Base-by-base conservation (phyloP, 2,329 filamentous ascomycete species). In the Sphaceloma murrayae region DNA sequence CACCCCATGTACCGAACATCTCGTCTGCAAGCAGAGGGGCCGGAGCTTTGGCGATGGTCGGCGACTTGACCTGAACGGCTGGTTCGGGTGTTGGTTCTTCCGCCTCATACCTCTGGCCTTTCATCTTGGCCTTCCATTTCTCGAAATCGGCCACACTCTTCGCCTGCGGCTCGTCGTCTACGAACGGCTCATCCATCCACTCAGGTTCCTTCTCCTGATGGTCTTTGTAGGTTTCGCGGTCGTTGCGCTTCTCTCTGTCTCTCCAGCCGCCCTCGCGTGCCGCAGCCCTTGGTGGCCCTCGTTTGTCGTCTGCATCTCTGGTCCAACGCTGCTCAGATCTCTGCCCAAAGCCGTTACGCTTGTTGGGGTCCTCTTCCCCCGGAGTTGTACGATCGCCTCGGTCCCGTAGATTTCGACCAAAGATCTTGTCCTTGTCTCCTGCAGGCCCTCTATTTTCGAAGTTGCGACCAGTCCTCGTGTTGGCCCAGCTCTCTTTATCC, bases 61-160 rank as follows among this genome's bases (percentile, higher is more conserved):
- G 43, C 6, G 45, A 44, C 46, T 51, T 48, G 11, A 50, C 49
- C 3, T 49, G 51, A 2, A 47, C 39, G 7, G 49, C 38, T 17
- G 53, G 18, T 11, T 53, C 49, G 11, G 48, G 48, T 43, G 54
- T 48, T n/a, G 50, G 67, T 18, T 66, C 62, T 8, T 56, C 53
- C 26, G 57, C 46, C 5, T 49, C 47, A 26, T 54, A 54, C 34
- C 64, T 69, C 54, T 69, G 70, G 47, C 71, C 79, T 62, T 84
- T 89, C 86, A 93, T 93, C 51, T 74, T 75, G 54, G 93, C 85
- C 72, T 94, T 94, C 78, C 89, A 95, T 53, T 85, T 85, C 65
- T 93, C 82, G 62, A 95, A 93, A 53, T 95, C 88, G 57, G 93
- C 87, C 56, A 85, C 81, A 1, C 87, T 94, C 54, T 85, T 83